A percentile compares a stretch with the other conserved stretches of the same genome.
Evolutionary conservation across 2,329 filamentous ascomycete species (phyloP).

Genomic region (Cercospora nicotianae): DNA sequence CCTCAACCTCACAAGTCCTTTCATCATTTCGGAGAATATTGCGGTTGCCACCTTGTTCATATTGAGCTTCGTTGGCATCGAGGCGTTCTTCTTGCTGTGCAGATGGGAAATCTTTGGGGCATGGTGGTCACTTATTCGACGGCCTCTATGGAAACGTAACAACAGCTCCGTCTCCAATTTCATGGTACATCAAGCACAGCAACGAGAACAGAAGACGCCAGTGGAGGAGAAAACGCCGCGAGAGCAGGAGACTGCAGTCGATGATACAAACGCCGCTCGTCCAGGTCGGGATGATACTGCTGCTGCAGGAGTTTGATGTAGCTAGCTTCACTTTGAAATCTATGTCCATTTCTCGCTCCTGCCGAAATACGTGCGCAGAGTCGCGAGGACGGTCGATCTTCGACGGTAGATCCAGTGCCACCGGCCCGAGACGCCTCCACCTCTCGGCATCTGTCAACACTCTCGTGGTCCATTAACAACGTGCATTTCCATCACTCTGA

Average conservation of each 20-base stretch:
- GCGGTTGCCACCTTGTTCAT: constrained; percentile 31
- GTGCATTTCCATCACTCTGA: neutral
- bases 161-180: neutral
- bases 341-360: neutral
- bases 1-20: constrained; percentile 19
- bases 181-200: neutral
- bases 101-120: constrained; percentile 26
- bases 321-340: neutral
- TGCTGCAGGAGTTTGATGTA: neutral
- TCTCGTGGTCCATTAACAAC: neutral
- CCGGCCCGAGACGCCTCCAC: neutral
- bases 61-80: constrained; percentile 29
- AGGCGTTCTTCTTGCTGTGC: constrained; percentile 30
- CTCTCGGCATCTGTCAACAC: neutral
- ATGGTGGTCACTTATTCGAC: constrained; percentile 25
- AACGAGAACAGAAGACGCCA: neutral
- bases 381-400: neutral
- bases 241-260: neutral
- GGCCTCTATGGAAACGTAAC: constrained; percentile 16
- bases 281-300: neutral
- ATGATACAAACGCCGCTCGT: neutral
- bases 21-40: constrained; percentile 27
- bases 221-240: neutral
- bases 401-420: neutral
- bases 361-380: neutral